A percentile compares a stretch with the other conserved stretches of the same genome.
phyloP scores from a whole-genome alignment of 345 rosid species.

The Trapa bicornis region DNA sequence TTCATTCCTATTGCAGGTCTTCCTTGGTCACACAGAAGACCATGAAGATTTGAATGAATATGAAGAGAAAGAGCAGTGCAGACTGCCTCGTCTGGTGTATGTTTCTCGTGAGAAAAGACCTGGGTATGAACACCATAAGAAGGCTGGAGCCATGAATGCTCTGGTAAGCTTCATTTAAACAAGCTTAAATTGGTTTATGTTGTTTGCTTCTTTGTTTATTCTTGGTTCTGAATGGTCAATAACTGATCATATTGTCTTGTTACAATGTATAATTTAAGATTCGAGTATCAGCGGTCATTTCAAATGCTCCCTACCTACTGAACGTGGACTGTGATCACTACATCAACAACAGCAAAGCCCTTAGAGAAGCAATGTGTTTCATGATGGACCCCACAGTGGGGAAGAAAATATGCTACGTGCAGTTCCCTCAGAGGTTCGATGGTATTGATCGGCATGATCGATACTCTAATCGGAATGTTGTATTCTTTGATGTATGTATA shows the following conservation, averaged over 20 bases:
- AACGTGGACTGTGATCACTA: slow-evolving; percentile 96
- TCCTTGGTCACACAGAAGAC: slow-evolving; percentile 77
- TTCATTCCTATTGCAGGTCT: slow-evolving; percentile 40
- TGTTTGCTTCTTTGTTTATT: not conserved
- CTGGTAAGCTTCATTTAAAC: slow-evolving; percentile 30
- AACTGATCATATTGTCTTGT: not conserved
- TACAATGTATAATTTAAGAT: slow-evolving; percentile 24
- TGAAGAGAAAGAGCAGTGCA: slow-evolving; percentile 18
- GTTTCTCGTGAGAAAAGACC: slow-evolving; percentile 99
- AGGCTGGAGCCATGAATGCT: slow-evolving; percentile 99
- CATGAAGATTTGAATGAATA: slow-evolving; percentile 55
- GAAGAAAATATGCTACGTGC: slow-evolving; percentile 92
- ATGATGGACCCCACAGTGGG: slow-evolving; percentile 93
- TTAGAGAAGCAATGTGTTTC: slow-evolving; percentile 98
- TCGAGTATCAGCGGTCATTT: slow-evolving; percentile 86
- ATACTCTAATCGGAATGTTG: slow-evolving; percentile 89
- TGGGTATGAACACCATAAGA: slow-evolving; percentile 95
- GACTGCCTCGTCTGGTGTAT: slow-evolving; percentile 73
- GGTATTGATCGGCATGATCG: slow-evolving; percentile 96
- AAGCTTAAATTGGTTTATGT: not conserved
- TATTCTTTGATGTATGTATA: slow-evolving; percentile 84
- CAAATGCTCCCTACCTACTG: slow-evolving; percentile 86
- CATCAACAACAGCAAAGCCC: slow-evolving; percentile 88
- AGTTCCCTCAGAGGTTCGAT: slow-evolving; percentile 97
- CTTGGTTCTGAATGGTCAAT: not conserved